These are phyloP conservation scores for Taiozyma sp. DNA, from an alignment of 1,139 yeast species.

Conservation along the genomic window DNA sequence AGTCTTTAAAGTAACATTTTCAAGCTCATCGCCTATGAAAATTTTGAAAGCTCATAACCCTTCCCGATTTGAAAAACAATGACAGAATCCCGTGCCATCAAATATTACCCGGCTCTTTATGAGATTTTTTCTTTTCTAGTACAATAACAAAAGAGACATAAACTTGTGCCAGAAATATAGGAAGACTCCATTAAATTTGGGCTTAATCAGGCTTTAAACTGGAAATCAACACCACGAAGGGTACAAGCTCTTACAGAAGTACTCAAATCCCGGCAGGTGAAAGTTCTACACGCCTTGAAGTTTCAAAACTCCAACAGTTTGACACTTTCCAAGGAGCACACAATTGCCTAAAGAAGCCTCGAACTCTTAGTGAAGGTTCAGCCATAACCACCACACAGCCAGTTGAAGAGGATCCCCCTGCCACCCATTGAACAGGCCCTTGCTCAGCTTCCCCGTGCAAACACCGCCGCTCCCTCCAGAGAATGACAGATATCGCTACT, in stretches of 20 bases:
- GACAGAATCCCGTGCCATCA: not conserved
- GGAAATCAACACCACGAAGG: not conserved
- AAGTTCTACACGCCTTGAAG: not conserved
- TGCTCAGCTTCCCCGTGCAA: not conserved
- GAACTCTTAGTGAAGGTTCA: not conserved
- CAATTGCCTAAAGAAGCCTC: not conserved
- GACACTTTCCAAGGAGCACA: not conserved
- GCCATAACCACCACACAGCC: not conserved
- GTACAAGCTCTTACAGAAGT: not conserved
- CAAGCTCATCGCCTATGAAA: slow-evolving; percentile 17
- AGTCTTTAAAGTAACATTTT: not conserved
- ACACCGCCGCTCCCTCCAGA: not conserved
- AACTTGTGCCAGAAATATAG: not conserved
- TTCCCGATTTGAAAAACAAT: not conserved
- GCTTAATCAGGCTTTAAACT: not conserved
- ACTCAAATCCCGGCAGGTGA: not conserved
- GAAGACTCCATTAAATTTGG: not conserved
- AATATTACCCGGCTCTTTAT: slow-evolving; percentile 5
- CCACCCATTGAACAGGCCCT: not conserved
- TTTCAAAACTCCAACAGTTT: not conserved
- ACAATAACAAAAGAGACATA: slow-evolving; percentile 1
- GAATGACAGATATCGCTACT: slow-evolving; percentile 14
- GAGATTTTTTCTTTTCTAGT: not conserved
- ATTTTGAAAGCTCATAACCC: not conserved
- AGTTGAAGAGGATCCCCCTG: not conserved